These are phyloP conservation scores for Metschnikowia cerradonensis DNA, from an alignment of 805 yeast species.

Conservation along the genomic window DNA sequence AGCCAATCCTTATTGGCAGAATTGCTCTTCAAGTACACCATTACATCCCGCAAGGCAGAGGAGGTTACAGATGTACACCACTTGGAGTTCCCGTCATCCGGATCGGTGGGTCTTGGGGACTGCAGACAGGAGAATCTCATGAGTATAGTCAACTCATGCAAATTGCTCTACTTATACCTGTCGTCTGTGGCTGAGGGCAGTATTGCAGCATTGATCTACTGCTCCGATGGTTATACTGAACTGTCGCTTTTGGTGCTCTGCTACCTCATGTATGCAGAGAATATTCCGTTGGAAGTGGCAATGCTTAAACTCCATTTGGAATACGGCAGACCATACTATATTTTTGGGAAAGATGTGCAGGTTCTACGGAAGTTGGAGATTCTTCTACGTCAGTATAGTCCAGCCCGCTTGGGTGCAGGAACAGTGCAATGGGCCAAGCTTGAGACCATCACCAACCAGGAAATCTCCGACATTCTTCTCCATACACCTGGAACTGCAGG, in stretches of 20 bases:
- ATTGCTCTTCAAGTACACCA: constrained; percentile 30
- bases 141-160: constrained; percentile 65
- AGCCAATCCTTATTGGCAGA: constrained; percentile 33
- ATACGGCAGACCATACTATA: constrained; percentile 75
- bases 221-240: constrained; percentile 92
- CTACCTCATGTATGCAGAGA: constrained; percentile 66
- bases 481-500: not conserved
- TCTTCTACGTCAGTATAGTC: constrained; percentile 58
- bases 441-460: constrained; percentile 27
- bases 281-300: constrained; percentile 59
- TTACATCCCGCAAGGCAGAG: constrained; percentile 21
- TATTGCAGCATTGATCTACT: constrained; percentile 56
- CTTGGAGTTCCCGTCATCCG: constrained; percentile 79
- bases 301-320: constrained; percentile 57
- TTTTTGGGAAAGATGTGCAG: constrained; percentile 71
- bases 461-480: constrained; percentile 34
- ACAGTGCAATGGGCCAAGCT: constrained; percentile 27
- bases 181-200: constrained; percentile 27
- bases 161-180: constrained; percentile 48
- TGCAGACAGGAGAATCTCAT: constrained; percentile 57
- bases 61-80: constrained; percentile 21
- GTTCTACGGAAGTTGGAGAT: constrained; percentile 63
- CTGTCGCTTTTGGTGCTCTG: constrained; percentile 72
- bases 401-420: constrained; percentile 24
- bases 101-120: constrained; percentile 75